Percentiles rank a stretch among this genome's conserved stretches.
Conservation (phyloP, 2,329 filamentous ascomycete species). For the Emydomyces testavorans region DNA sequence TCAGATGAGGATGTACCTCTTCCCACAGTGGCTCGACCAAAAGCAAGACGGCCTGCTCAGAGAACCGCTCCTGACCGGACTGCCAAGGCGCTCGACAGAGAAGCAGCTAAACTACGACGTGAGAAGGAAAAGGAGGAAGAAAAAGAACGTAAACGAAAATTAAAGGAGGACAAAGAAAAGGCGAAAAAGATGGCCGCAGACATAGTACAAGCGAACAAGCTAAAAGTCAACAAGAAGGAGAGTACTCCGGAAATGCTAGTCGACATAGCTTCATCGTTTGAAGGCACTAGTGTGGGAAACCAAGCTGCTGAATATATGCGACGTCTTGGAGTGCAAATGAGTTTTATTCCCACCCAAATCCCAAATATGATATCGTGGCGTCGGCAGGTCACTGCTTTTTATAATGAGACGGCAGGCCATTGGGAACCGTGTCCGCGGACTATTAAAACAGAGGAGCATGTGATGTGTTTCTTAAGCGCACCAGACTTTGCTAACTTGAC, state of each 20-base stretch:
- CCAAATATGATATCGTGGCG: slow-evolving; percentile 55
- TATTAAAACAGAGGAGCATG: slow-evolving; percentile 47
- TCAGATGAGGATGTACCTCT: slow-evolving; percentile 1
- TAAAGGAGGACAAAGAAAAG: slow-evolving; percentile 46
- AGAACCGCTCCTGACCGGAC: slow-evolving; percentile 25
- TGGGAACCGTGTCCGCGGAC: slow-evolving; percentile 51
- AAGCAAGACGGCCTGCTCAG: slow-evolving; percentile 34
- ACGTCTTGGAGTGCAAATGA: slow-evolving; percentile 32
- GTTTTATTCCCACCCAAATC: slow-evolving; percentile 29
- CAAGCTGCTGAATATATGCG: slow-evolving; percentile 36
- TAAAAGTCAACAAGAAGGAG: slow-evolving; percentile 60
- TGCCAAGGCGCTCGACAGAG: slow-evolving; percentile 45
- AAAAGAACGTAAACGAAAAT: slow-evolving; percentile 38
- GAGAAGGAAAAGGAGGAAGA: slow-evolving; percentile 47
- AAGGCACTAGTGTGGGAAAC: slow-evolving; percentile 35
- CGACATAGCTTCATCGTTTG: slow-evolving; percentile 50
- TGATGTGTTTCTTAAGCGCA: slow-evolving; percentile 51
- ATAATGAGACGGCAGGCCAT: slow-evolving; percentile 48
- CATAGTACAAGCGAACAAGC: slow-evolving; percentile 60
- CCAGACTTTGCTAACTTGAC: slow-evolving; percentile 55
- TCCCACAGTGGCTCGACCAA: slow-evolving; percentile 29
- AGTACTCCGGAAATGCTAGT: slow-evolving; percentile 68
- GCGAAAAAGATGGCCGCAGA: slow-evolving; percentile 56
- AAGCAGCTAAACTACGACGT: slow-evolving; percentile 37
- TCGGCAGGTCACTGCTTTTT: slow-evolving; percentile 53